phyloP scores from a whole-genome alignment of 768 basidiomycete genomes.

The Tylopilus cervinicoccineus region DNA sequence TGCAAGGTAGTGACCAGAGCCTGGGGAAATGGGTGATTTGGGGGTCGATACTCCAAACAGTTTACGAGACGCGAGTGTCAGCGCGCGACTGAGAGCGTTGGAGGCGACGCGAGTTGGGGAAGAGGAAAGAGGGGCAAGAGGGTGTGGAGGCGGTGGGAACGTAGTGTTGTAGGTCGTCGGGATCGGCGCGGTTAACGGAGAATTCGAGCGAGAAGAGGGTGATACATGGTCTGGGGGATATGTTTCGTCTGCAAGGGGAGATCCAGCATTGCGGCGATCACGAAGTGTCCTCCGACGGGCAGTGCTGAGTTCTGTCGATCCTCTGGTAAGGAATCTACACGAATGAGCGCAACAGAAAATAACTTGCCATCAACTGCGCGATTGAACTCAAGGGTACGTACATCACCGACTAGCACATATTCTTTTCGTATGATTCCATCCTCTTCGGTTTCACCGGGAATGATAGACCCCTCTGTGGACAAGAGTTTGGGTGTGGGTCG shows the following conservation, averaged over 20 bases:
- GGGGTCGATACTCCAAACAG: slow-evolving; percentile 57
- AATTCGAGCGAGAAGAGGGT: slow-evolving; percentile 20
- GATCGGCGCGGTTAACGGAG: slow-evolving; percentile 21
- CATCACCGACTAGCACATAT: slow-evolving; percentile 93
- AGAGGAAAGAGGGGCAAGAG: slow-evolving; percentile 54
- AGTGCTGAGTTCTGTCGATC: slow-evolving; percentile 54
- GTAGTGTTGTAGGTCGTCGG: slow-evolving; percentile 40
- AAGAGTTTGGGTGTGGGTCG: slow-evolving; percentile 24
- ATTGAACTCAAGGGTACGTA: slow-evolving; percentile 87
- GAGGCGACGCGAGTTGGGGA: slow-evolving; percentile 66
- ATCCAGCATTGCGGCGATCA: slow-evolving; percentile 49
- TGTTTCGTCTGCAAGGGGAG: slow-evolving; percentile 47
- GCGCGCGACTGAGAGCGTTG: slow-evolving; percentile 73
- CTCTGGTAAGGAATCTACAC: slow-evolving; percentile 9
- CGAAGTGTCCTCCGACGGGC: slow-evolving; percentile 56
- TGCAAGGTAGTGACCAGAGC: slow-evolving; percentile 35
- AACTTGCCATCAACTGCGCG: slow-evolving; percentile 82
- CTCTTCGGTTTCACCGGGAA: slow-evolving; percentile 82
- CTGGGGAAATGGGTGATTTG: slow-evolving; percentile 36
- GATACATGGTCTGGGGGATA: slow-evolving; percentile 34
- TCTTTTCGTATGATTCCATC: slow-evolving; percentile 77
- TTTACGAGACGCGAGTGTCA: slow-evolving; percentile 79
- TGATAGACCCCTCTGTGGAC: slow-evolving; percentile 59
- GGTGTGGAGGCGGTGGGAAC: slow-evolving; percentile 63
- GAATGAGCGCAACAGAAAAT: background rate